A percentile compares a stretch with the other conserved stretches of the same genome.
These are phyloP conservation scores for Cubamyces sp. DNA, from an alignment of 768 basidiomycete genomes.

Conservation along the genomic window DNA sequence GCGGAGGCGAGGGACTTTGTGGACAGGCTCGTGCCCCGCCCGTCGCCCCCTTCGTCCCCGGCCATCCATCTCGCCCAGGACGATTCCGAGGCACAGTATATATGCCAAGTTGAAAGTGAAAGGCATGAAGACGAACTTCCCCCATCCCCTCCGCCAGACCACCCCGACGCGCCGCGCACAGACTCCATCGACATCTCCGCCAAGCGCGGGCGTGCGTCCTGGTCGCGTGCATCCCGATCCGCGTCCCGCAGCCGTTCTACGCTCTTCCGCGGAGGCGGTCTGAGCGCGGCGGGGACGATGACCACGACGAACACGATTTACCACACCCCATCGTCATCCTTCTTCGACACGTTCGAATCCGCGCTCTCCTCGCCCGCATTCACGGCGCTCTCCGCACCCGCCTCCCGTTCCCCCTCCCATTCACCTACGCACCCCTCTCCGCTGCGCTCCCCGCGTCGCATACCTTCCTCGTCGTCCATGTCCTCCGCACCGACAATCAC, in stretches of 20 bases:
- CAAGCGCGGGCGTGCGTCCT: constrained; percentile 35
- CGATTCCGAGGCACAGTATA: neutral
- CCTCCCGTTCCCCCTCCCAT: constrained; percentile 30
- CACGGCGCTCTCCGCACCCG: constrained; percentile 23
- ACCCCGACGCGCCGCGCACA: constrained; percentile 31
- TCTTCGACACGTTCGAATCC: constrained; percentile 64
- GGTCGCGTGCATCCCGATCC: constrained; percentile 47
- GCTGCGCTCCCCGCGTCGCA: constrained; percentile 36
- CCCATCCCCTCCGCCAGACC: constrained; percentile 29
- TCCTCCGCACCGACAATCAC: constrained; percentile 61
- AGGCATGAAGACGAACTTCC: neutral
- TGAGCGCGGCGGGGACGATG: constrained; percentile 44
- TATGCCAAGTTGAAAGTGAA: neutral
- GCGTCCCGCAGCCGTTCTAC: constrained; percentile 44
- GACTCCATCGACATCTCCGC: constrained; percentile 39
- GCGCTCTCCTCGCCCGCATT: constrained; percentile 64
- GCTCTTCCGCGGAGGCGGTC: constrained; percentile 44
- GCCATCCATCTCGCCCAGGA: constrained; percentile 13
- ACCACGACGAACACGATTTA: constrained; percentile 65
- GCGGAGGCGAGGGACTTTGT: constrained; percentile 57
- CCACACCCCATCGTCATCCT: constrained; percentile 80
- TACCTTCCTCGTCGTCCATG: constrained; percentile 41
- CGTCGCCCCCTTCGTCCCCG: constrained; percentile 25
- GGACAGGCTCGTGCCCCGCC: constrained; percentile 56
- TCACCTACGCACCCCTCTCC: constrained; percentile 31